Conservation (phyloP, 352 stramenopile species). For the Pythium vanterpoolii region DNA sequence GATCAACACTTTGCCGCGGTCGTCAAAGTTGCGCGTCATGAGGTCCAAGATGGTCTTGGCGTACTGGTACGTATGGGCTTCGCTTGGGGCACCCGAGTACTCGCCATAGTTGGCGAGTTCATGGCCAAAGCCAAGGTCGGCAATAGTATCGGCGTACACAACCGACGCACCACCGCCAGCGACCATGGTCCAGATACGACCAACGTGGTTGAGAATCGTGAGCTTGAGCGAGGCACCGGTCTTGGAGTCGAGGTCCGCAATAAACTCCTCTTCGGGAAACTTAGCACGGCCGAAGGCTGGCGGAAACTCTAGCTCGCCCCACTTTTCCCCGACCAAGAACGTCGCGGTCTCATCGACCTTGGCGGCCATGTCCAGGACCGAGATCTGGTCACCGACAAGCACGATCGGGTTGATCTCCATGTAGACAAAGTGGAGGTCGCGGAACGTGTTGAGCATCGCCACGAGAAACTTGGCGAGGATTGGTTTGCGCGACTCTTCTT, state of each 20-base stretch:
- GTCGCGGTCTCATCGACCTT: slow-evolving; percentile 97
- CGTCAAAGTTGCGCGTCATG: slow-evolving; percentile 92
- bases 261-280: slow-evolving; percentile 96
- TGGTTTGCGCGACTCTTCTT: slow-evolving; percentile 56
- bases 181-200: slow-evolving; percentile 97
- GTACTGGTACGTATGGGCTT: slow-evolving; percentile 97
- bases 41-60: slow-evolving; percentile 95
- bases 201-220: slow-evolving; percentile 95
- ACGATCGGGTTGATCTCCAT: slow-evolving; percentile 99
- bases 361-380: slow-evolving; percentile 94
- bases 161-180: slow-evolving; percentile 94
- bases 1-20: slow-evolving; percentile 94
- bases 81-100: slow-evolving; percentile 95
- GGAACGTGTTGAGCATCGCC: slow-evolving; percentile 90
- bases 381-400: slow-evolving; percentile 89
- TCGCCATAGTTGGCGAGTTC: slow-evolving; percentile 98
- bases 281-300: slow-evolving; percentile 94
- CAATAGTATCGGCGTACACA: slow-evolving; percentile 97
- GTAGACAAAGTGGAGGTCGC: slow-evolving; percentile 96
- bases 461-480: slow-evolving; percentile 90
- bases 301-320: slow-evolving; percentile 94
- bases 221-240: slow-evolving; percentile 96
- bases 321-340: slow-evolving; percentile 92
- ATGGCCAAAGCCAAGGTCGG: slow-evolving; percentile 90
- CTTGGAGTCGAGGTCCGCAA: slow-evolving; percentile 93